Evolutionary conservation across 2,329 filamentous ascomycete species (phyloP), one percentile per base, ranked within the genome.

Genomic region (Venturia pyrina): DNA sequence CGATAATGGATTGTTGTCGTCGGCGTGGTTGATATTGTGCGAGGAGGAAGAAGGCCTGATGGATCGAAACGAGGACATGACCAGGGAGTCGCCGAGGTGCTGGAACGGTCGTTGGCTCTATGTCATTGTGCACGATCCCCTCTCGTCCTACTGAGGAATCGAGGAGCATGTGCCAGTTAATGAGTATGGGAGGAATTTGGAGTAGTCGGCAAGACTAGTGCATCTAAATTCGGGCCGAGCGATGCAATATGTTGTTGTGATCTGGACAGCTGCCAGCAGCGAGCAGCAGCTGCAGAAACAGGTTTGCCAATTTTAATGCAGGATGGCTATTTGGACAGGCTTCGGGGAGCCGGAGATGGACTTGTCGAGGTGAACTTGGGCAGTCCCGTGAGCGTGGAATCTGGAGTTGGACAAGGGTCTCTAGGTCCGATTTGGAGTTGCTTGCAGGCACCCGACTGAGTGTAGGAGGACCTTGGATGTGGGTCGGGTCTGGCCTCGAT

Each of bases 41-140:
- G 43, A 53, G 37, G 63, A 65, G 44, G 61, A 34, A 43, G 67
- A 70, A 32, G 69, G 69, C 5, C 65, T 66, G 41, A 70, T 67
- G 43, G 67, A 63, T 40, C 69, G 68, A 63, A 69, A 70, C 32
- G 69, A 48, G 40, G 62, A 64, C 62, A 62, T 62, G 60, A 7
- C 60, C 40, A 34, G 11, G 40, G 32, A 32, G 60, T 5, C 41
- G 60, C 21, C 44, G 60, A 62, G 24, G 5, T n/a, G 53, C 15
- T 59, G 53, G 32, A 59, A 37, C 17, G 53, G 1, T 37, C 28
- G 53, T 37, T n/a, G 53, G 32, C 11, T 37, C 53, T 59, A 59
- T 37, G 53, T 37, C 53, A 59, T 59, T 59, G 53, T 59, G 53
- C 53, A 59, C 53, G 53, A 59, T 59, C 53, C 32, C 53, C 28